Base-by-base conservation (phyloP, 73 alveolate species). In the Stentor coeruleus region DNA sequence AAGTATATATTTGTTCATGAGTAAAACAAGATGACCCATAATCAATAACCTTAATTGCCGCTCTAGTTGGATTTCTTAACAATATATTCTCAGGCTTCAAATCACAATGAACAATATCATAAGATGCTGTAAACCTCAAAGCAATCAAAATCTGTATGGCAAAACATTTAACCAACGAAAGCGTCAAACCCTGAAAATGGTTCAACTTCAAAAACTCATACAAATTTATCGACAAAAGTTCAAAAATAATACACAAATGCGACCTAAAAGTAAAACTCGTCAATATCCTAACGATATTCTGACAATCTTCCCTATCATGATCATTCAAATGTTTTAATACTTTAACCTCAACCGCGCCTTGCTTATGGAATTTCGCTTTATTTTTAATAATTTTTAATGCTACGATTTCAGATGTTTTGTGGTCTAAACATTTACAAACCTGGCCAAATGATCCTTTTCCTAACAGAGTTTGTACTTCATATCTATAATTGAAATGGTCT, bases 311-410 rank as follows among this genome's bases (percentile, higher is more conserved):
- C 28, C 79, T 80, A 30, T 90, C 96, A 28, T 66, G 66, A 37
- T 87, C 90, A 58, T 80, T 76, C 3, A 90, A 72, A 33, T 89
- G 82, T 74, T 93, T 88, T 26, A 97, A 86, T 11, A 97, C 86
- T 76, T 89, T 92, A 2, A 96, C 87, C 88, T 97, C 99, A 3
- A 95, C 84, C 87, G 86, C 76, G n/a, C 98, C 99, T 81, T 97
- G 91, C 31, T 87, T 92, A 59, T 97, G 97, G 76, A 97, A 89
- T 84, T 94, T 95, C 81, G 94, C 90, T 84, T 94, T 90, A 60
- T 95, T 91, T 84, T 93, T 94, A 30, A 97, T 94, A 26, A 97
- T 93, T 93, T 97, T 97, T 30, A 97, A 58, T 26, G 99, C 98
- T 37, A 90, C 94, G 20, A 81, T 33, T 79, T 91, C 95, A 84